Conservation (phyloP, 1,284 basidiomycete species). For the Sutorius eximius region DNA sequence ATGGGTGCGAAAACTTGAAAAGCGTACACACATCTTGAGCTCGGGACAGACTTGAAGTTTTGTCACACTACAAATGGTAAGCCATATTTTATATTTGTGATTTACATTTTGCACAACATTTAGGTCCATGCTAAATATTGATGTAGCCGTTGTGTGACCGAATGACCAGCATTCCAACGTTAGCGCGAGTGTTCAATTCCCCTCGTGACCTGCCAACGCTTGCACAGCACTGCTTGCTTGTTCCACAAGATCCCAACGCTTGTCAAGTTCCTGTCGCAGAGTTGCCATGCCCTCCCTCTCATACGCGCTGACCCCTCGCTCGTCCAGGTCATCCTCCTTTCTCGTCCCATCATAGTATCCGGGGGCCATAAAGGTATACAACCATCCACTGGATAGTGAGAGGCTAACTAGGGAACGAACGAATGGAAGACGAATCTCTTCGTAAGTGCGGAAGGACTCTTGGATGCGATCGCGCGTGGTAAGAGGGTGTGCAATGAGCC, state of each 20-base stretch:
- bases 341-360: conserved; percentile 25
- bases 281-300: conserved; percentile 19
- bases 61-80: too few species aligned
- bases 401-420: conserved; percentile 5
- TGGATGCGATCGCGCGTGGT: conserved; percentile 18
- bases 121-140: too few species aligned
- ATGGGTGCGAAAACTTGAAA: too few species aligned
- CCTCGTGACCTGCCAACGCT: background rate
- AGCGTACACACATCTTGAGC: too few species aligned
- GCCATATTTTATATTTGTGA: too few species aligned
- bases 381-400: conserved; percentile 13
- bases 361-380: conserved; percentile 14
- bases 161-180: too few species aligned
- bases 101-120: too few species aligned
- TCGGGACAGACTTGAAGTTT: too few species aligned
- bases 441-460: conserved; percentile 32
- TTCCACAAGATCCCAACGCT: conserved; percentile 7
- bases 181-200: too few species aligned
- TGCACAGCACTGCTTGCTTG: background rate
- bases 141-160: too few species aligned
- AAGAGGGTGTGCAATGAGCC: conserved; percentile 31
- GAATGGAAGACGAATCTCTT: conserved; percentile 31
- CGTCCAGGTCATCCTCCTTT: conserved; percentile 4
- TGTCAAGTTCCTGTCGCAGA: conserved; percentile 1
- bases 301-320: conserved; percentile 6